Percentiles rank a stretch among this genome's conserved stretches.
Evolutionary conservation across 257 asterid genomes (phyloP).

Genomic region (Solanum rostratum): DNA sequence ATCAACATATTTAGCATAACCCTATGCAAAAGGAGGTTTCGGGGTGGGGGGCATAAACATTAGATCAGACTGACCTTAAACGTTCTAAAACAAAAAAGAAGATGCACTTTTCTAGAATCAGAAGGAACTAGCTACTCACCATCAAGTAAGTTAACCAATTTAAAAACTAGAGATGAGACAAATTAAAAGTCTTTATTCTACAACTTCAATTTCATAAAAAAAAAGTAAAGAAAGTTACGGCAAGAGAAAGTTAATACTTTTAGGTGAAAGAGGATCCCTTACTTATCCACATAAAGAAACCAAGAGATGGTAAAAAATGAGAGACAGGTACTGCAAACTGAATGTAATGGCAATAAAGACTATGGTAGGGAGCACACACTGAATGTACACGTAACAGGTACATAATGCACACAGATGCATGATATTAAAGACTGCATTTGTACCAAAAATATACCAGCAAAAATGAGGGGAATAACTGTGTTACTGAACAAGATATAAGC

Average conservation of each 20-base stretch:
- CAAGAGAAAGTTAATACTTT: neutral
- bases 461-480: neutral
- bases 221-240: neutral
- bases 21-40: slow-evolving; percentile 28
- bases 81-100: neutral
- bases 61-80: neutral
- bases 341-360: neutral
- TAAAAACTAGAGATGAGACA: neutral
- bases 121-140: neutral
- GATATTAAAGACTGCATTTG: neutral
- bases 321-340: neutral
- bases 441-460: neutral
- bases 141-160: neutral
- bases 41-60: neutral
- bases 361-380: neutral
- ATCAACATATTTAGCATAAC: slow-evolving; percentile 76
- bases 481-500: neutral
- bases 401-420: neutral
- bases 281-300: neutral
- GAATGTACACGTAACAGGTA: neutral
- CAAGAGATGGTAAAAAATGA: neutral
- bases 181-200: neutral
- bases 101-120: neutral
- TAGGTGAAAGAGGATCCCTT: neutral
- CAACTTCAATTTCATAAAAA: neutral